Evolutionary conservation across 495 filamentous ascomycete genomes (phyloP).

Genomic region (Penicillium pancosmium): DNA sequence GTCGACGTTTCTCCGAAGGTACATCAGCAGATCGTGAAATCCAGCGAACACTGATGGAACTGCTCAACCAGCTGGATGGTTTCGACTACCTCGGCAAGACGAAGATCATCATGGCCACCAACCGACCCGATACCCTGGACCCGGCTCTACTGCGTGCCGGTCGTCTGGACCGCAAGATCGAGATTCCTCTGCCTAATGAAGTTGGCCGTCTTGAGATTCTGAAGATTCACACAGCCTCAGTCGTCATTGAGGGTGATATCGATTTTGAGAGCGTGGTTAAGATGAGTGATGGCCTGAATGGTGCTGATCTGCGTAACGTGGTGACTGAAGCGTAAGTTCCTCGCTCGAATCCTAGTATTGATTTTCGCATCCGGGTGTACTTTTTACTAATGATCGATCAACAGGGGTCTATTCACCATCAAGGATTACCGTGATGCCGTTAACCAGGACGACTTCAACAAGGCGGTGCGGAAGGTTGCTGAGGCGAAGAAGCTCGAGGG

Average conservation of each 20-base stretch:
- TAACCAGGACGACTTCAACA: conserved; percentile 99
- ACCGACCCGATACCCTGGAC: conserved; percentile 96
- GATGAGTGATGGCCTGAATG: conserved; percentile 98
- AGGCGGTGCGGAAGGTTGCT: conserved; percentile 93
- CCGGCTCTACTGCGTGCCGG: conserved; percentile 93
- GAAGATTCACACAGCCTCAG: conserved; percentile 92
- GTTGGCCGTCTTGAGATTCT: conserved; percentile 96
- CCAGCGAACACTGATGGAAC: conserved; percentile 97
- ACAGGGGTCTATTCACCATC: conserved; percentile 91
- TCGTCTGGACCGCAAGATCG: conserved; percentile 95
- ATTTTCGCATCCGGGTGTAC: conserved; percentile 11
- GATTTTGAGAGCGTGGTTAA: conserved; percentile 99
- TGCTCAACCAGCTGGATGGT: conserved; percentile 97
- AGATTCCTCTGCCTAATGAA: conserved; percentile 99
- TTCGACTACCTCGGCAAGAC: conserved; percentile 99
- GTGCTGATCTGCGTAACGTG: conserved; percentile 95
- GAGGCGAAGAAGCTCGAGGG: conserved; percentile 98
- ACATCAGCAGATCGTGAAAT: conserved; percentile 98
- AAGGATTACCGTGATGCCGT: conserved; percentile 95
- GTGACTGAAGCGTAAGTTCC: conserved; percentile 88
- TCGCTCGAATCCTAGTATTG: not conserved
- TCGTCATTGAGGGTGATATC: conserved; percentile 90
- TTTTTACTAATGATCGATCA: conserved; percentile 27
- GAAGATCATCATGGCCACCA: conserved; percentile 99
- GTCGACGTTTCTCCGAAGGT: conserved; percentile 95